Percentiles rank a stretch among this genome's conserved stretches.
Evolutionary conservation across 2,329 filamentous ascomycete species (phyloP).

Genomic region (Fusarium gaditjirri): DNA sequence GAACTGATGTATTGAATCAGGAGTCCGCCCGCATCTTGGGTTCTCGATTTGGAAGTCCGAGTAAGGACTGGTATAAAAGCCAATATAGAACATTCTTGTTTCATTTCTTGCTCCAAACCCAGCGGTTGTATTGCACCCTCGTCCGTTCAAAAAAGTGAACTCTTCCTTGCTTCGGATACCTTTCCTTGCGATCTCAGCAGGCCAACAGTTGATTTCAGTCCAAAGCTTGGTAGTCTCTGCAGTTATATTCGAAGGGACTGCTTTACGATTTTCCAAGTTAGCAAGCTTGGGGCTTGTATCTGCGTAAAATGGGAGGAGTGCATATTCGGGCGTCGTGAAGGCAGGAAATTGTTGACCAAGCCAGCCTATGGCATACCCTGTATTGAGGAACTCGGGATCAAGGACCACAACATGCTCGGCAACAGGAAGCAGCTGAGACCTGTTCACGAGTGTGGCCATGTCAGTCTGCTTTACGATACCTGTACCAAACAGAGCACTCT

Average conservation of each 20-base stretch:
- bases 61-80: constrained; percentile 51
- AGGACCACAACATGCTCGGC: constrained; percentile 41
- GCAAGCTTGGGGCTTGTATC: background rate
- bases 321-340: constrained; percentile 57
- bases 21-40: constrained; percentile 44
- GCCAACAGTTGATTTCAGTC: constrained; percentile 54
- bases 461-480: constrained; percentile 42
- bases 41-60: constrained; percentile 48
- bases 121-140: constrained; percentile 47
- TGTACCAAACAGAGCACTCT: constrained; percentile 64
- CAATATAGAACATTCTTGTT: constrained; percentile 53
- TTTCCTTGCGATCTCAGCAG: constrained; percentile 36
- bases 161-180: background rate
- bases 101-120: background rate
- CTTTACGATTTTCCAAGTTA: constrained; percentile 33
- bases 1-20: constrained; percentile 52
- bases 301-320: constrained; percentile 55
- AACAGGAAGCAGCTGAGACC: constrained; percentile 33
- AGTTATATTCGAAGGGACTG: background rate
- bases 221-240: constrained; percentile 45
- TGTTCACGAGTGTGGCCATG: background rate
- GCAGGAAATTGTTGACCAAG: constrained; percentile 56
- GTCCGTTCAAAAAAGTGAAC: constrained; percentile 51
- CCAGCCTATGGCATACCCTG: constrained; percentile 58
- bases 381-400: constrained; percentile 54